These are phyloP conservation scores for Pachyrhizus erosus DNA, from an alignment of 306 rosid genomes.

Conservation along the genomic window DNA sequence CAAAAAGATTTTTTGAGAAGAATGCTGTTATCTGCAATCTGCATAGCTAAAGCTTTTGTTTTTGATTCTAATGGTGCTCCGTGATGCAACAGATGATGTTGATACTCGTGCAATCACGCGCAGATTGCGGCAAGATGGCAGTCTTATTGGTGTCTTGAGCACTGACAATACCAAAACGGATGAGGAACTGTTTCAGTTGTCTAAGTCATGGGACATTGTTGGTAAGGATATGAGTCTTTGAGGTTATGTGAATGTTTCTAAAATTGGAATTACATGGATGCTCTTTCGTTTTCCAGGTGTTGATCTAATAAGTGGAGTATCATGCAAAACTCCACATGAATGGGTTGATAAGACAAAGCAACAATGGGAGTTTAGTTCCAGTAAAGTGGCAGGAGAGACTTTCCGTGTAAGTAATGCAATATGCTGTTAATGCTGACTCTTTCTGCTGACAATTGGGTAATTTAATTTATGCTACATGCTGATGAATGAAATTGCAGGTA, in stretches of 20 bases:
- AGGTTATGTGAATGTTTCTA: conserved; percentile 9
- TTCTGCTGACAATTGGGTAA: conserved; percentile 3
- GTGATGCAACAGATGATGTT: conserved; percentile 79
- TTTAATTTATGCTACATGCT: conserved; percentile 7
- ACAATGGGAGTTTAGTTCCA: conserved; percentile 73
- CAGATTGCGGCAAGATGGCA: conserved; percentile 90
- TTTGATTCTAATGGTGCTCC: conserved; percentile 33
- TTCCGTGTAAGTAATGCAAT: conserved; percentile 62
- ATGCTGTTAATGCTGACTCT: neutral
- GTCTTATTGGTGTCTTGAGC: conserved; percentile 95
- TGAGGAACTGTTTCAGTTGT: conserved; percentile 78
- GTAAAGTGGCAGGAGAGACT: conserved; percentile 48
- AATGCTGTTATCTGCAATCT: neutral
- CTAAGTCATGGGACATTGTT: conserved; percentile 92
- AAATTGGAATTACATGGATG: conserved; percentile 16
- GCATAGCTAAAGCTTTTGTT: conserved; percentile 1
- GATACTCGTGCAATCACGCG: conserved; percentile 97
- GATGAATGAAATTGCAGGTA: conserved; percentile 58
- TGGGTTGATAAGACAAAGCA: conserved; percentile 78
- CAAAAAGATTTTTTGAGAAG: conserved; percentile 22
- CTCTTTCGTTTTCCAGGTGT: conserved; percentile 62
- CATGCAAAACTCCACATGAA: conserved; percentile 81
- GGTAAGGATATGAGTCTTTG: conserved; percentile 60
- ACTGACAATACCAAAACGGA: conserved; percentile 81
- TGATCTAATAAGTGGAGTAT: conserved; percentile 93